Base-by-base conservation (phyloP, 345 rosid species). In the Cardamine resedifolia region DNA sequence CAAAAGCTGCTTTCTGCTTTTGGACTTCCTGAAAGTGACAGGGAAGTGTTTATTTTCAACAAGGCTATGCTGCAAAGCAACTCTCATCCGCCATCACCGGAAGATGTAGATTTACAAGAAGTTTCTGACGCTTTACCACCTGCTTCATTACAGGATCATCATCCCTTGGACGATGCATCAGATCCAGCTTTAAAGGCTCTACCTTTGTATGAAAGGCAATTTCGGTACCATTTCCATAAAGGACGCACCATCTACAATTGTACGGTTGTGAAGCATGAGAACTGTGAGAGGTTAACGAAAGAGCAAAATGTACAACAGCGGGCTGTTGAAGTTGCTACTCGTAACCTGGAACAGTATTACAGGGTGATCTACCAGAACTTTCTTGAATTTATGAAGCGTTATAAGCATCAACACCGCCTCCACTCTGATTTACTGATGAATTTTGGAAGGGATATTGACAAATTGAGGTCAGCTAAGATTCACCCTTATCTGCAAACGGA, bases 131-230 rank as follows among this genome's bases (percentile, higher is more conserved):
- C 95, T 70, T 81, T 78, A 5, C 67, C 81, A 2, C 88, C 86
- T 0, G 81, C 82, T 47, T 60, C 85, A 2, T 53, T 80, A 2
- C 83, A 77, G 27, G 85, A 86, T 9, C 91, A 88, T 15, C 97
- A 92, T 75, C 95, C 97, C 58, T 72, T 87, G 69, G 99, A 90
- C 53, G 95, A 92, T 79, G 92, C 92, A 30, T 62, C 83, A 0
- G 99, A 96, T 74, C 99, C 98, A 30, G 98, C 98, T 58, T 74
- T 96, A 80, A 96, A 88, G 86, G 97, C 97, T 26, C 78, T 96
- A 75, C 98, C 98, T 72, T 83, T 88, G 30, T 96, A 92, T 64
- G 98, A 92, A 81, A 88, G 92, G 79, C 91, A 72, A 49, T 96
- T 96, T 79, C 80, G 95, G 67, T 83, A 84, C 77, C 99, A 96